These are phyloP conservation scores for Xerophyta viscosa DNA, from an alignment of 106 monocot genomes.

Conservation along the genomic window DNA sequence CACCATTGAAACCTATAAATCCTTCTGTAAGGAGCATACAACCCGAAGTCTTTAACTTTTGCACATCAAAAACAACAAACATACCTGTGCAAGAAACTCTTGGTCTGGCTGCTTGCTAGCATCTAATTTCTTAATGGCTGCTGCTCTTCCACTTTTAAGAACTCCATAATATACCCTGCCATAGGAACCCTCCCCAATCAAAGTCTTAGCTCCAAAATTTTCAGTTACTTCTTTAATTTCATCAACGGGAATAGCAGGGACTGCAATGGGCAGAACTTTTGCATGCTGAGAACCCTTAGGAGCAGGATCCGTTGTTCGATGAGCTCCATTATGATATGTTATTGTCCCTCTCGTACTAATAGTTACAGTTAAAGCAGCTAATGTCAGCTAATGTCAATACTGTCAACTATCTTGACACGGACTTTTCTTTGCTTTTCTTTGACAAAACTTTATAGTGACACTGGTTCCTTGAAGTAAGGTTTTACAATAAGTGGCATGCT, in stretches of 20 bases:
- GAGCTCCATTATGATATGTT: constrained; percentile 16
- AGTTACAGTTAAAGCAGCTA: not conserved
- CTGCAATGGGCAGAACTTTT: constrained; percentile 35
- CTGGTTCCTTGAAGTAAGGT: too few species aligned
- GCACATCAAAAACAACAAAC: not conserved
- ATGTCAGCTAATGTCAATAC: not conserved
- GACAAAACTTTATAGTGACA: too few species aligned
- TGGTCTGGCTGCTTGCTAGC: constrained; percentile 58
- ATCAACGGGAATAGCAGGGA: constrained; percentile 35
- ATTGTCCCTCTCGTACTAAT: not conserved
- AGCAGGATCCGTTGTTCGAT: constrained; percentile 15
- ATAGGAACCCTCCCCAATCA: constrained; percentile 66
- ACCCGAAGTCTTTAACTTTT: not conserved
- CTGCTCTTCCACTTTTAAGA: constrained; percentile 30
- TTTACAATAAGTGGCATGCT: too few species aligned
- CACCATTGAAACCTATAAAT: constrained; percentile 27
- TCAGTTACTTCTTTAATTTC: constrained; percentile 52
- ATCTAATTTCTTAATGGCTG: constrained; percentile 63
- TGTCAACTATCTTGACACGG: not conserved
- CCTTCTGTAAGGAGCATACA: not conserved
- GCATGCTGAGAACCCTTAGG: constrained; percentile 23
- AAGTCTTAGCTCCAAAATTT: constrained; percentile 37
- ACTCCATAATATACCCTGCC: constrained; percentile 52
- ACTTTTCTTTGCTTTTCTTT: too few species aligned
- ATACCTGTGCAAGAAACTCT: constrained; percentile 48